phyloP scores from a whole-genome alignment of 306 rosid species.

The Canavalia gladiata region DNA sequence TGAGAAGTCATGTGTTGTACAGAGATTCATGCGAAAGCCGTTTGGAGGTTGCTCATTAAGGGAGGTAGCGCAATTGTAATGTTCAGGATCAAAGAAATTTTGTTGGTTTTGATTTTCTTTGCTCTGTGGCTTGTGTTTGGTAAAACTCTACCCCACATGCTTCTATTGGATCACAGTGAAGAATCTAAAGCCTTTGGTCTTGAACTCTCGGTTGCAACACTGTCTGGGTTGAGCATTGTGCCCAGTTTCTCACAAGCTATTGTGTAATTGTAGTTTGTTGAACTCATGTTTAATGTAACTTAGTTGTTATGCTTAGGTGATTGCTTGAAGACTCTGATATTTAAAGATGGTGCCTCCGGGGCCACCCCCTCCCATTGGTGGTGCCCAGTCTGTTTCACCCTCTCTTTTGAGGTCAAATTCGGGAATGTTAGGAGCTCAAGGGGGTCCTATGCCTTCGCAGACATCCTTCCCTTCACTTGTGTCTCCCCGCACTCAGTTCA shows the following conservation, averaged over 20 bases:
- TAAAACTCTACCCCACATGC: slow-evolving; percentile 58
- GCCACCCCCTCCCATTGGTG: slow-evolving; percentile 87
- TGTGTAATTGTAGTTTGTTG: slow-evolving; percentile 58
- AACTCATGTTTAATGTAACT: slow-evolving; percentile 57
- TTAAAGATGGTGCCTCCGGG: slow-evolving; percentile 88
- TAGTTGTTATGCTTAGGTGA: slow-evolving; percentile 58
- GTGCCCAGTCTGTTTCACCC: slow-evolving; percentile 84
- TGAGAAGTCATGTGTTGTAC: slow-evolving; percentile 59
- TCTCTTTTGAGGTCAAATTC: slow-evolving; percentile 89
- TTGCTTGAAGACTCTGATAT: slow-evolving; percentile 52
- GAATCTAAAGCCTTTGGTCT: slow-evolving; percentile 47
- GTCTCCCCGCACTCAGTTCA: slow-evolving; percentile 77
- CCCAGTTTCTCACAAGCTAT: slow-evolving; percentile 47
- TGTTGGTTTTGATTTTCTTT: slow-evolving; percentile 56
- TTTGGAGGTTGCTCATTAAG: slow-evolving; percentile 54
- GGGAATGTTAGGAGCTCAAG: slow-evolving; percentile 90
- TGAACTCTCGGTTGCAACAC: slow-evolving; percentile 57
- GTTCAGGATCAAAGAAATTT: slow-evolving; percentile 62
- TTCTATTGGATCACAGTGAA: slow-evolving; percentile 64
- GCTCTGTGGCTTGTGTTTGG: slow-evolving; percentile 63
- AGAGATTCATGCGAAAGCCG: slow-evolving; percentile 62
- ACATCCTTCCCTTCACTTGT: slow-evolving; percentile 73
- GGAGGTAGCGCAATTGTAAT: slow-evolving; percentile 58
- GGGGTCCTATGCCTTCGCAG: slow-evolving; percentile 80
- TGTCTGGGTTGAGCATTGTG: slow-evolving; percentile 58